Conservation (phyloP, 306 rosid genomes). For the Rubus idaeus region DNA sequence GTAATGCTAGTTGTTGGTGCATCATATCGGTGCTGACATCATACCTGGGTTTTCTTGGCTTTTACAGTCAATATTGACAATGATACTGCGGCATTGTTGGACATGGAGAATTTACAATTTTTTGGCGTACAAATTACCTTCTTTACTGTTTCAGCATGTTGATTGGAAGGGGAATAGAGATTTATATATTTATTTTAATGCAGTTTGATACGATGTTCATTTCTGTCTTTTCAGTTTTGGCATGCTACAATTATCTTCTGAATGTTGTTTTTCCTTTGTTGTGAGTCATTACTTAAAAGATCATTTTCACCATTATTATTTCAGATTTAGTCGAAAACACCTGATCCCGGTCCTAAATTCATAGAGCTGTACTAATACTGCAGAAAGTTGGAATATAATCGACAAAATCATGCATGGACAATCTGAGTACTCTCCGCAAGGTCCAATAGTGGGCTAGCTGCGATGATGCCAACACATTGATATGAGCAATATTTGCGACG, state of each 20-base stretch:
- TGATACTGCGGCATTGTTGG: background rate
- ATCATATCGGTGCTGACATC: background rate
- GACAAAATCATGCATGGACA: conserved; percentile 66
- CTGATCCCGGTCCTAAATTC: conserved; percentile 54
- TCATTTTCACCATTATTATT: conserved; percentile 20
- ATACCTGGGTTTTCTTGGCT: background rate
- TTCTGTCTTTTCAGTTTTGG: background rate
- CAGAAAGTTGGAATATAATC: conserved; percentile 63
- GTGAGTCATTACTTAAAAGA: background rate
- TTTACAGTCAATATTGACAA: background rate
- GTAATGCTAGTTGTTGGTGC: background rate
- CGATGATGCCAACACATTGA: conserved; percentile 80
- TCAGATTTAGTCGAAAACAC: conserved; percentile 44
- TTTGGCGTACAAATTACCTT: background rate
- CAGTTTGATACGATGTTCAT: background rate
- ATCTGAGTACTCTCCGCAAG: conserved; percentile 24
- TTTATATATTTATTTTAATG: background rate
- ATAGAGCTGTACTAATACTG: conserved; percentile 60
- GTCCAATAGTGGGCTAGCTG: conserved; percentile 41
- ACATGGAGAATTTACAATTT: no score
- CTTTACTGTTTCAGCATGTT: background rate
- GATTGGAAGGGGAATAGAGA: background rate
- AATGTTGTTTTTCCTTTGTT: background rate
- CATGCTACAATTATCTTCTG: no score
- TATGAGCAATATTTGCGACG: no score